phyloP scores from a whole-genome alignment of 805 yeast genomes.

The Candida maesae region DNA sequence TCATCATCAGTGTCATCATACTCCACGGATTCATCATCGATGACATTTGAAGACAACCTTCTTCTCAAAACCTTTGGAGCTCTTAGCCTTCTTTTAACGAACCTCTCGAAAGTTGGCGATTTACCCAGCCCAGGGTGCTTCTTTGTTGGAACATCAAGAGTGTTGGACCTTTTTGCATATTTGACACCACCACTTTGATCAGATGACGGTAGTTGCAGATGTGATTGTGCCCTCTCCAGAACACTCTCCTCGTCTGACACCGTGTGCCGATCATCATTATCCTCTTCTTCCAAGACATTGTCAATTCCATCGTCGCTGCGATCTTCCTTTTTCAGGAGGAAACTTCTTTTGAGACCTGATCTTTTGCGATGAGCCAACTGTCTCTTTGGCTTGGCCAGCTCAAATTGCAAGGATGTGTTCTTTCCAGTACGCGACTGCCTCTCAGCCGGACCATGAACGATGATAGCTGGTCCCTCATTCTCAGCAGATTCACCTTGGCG shows the following conservation, averaged over 20 bases:
- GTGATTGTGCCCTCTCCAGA: slow-evolving; percentile 30
- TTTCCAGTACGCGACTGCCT: slow-evolving; percentile 38
- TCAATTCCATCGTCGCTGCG: slow-evolving; percentile 3
- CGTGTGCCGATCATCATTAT: slow-evolving; percentile 9
- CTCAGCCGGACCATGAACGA: slow-evolving; percentile 76
- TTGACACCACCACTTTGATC: slow-evolving; percentile 36
- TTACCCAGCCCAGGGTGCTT: slow-evolving; percentile 25
- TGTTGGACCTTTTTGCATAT: slow-evolving; percentile 42
- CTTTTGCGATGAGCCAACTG: slow-evolving; percentile 13
- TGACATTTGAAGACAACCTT: slow-evolving; percentile 25
- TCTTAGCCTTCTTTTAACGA: slow-evolving; percentile 33
- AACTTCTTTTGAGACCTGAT: slow-evolving; percentile 19
- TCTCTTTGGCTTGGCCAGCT: slow-evolving; percentile 19
- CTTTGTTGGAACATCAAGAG: slow-evolving; percentile 37
- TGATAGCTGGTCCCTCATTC: slow-evolving; percentile 74
- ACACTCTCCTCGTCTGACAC: slow-evolving; percentile 22
- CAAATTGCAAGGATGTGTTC: slow-evolving; percentile 29
- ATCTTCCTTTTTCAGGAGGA: slow-evolving; percentile 1
- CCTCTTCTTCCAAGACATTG: slow-evolving; percentile 5
- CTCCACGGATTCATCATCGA: slow-evolving; percentile 20
- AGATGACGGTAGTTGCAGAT: slow-evolving; percentile 32
- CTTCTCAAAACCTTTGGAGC: slow-evolving; percentile 27
- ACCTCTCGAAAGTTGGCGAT: slow-evolving; percentile 48
- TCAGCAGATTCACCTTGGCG: slow-evolving; percentile 34
- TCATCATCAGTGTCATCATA: slow-evolving; percentile 14